Evolutionary conservation across 441 rosid genomes (phyloP), one percentile per base, ranked within the genome.

Genomic region (Brassica hybrid): DNA sequence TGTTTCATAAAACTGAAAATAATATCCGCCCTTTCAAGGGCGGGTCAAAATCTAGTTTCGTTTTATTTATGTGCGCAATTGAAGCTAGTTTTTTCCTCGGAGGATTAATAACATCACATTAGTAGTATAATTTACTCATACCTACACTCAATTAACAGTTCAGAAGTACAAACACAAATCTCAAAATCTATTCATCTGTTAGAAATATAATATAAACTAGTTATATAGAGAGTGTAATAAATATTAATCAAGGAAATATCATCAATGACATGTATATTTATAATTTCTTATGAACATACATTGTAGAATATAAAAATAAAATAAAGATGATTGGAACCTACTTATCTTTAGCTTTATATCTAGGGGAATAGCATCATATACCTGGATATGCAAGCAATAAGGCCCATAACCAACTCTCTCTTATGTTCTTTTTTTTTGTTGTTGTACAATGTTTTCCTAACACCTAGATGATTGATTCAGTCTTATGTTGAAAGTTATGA

Each of bases 251-350:
- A 4, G 6, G 32, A 27, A 27, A 27, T 27, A 27, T 27, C 32
- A 27, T 27, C 32, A 27, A 27, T 27, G 32, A 5, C 32, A 5
- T 27, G 32, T 27, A 27, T 4, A 21, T 21, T 2, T 34, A 34
- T 34, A 34, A 34, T 34, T 34, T 34, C 38, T 34, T 34, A 34
- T 6, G 9, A 34, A 30, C 19, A 14, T 16, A 58, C n/a, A 56
- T 1, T 23, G 27, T 16, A 6, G 17, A 10, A 34, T 21, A 21
- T 21, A 52, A 10, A 7, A 36, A 56, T n/a, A 14, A 8, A 56
- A 36, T 21, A 7, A 54, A 65, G 23, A 36, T 65, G 57, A 56
- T 27, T 17, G 70, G 77, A 19, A 64, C 41, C n/a, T 34, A 65
- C 41, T 16, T 56, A 54, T 54, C 59, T 54, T 21, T 52, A 54